A percentile compares a stretch with the other conserved stretches of the same genome.
phyloP scores from a whole-genome alignment of 164 flowering plant species.

The Macadamia integrifolia region DNA sequence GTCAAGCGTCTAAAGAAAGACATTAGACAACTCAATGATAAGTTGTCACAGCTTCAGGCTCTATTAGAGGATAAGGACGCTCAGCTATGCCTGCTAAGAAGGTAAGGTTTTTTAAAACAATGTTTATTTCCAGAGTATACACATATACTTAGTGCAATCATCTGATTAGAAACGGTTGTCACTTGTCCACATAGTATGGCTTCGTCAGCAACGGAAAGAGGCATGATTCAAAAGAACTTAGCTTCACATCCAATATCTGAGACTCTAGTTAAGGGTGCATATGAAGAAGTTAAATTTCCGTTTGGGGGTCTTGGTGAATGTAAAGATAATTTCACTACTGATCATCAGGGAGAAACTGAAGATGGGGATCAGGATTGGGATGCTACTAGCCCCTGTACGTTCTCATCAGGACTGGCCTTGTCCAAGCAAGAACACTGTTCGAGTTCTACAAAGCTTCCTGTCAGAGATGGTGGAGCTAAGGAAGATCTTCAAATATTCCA shows the following conservation, averaged over 20 bases:
- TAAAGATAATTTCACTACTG: slow-evolving; percentile 17
- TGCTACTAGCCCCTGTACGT: slow-evolving; percentile 18
- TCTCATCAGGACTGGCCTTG: slow-evolving; percentile 11
- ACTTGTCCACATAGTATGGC: slow-evolving; percentile 25
- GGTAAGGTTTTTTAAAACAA: slow-evolving; percentile 30
- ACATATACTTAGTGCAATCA: slow-evolving; percentile 3
- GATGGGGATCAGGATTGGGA: slow-evolving; percentile 14
- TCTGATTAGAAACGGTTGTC: slow-evolving; percentile 10
- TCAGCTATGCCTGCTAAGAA: slow-evolving; percentile 45
- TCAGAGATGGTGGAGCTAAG: slow-evolving; percentile 18
- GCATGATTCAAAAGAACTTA: slow-evolving; percentile 14
- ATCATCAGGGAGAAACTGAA: slow-evolving; percentile 21
- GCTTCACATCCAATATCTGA: slow-evolving; percentile 14
- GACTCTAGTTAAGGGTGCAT: slow-evolving; percentile 13
- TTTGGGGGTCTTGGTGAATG: slow-evolving; percentile 19
- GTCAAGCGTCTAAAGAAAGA: slow-evolving; percentile 70
- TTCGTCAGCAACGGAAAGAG: slow-evolving; percentile 23
- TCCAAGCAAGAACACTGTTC: slow-evolving; percentile 21
- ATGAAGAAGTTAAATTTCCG: slow-evolving; percentile 25
- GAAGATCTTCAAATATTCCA: slow-evolving; percentile 7
- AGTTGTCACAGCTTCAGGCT: slow-evolving; percentile 73
- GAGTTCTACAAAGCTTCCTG: slow-evolving; percentile 14
- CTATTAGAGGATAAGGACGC: slow-evolving; percentile 76
- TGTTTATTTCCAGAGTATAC: background rate
- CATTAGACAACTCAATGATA: slow-evolving; percentile 69